Evolutionary conservation across 2,329 filamentous ascomycete genomes (phyloP), one percentile per base, ranked within the genome.

Genomic region (Fusarium hostae): DNA sequence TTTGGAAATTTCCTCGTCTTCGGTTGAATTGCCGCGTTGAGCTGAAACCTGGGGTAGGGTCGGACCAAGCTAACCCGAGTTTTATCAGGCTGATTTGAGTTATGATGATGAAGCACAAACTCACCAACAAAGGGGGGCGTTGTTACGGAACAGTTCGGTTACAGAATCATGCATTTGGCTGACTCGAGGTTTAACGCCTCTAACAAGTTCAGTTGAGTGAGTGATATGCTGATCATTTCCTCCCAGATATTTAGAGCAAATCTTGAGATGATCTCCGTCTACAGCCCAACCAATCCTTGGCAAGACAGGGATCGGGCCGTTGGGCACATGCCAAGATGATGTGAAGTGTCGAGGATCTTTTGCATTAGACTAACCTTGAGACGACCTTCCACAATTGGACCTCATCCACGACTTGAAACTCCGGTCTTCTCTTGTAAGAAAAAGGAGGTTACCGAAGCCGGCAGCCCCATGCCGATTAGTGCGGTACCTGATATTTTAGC

Each of bases 331-430:
- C 64, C 63, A 67, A 61, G 63, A 15, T 30, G 47, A 26, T 16
- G 22, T 30, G 9, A 47, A 44, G 12, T 35, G 32, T 34, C 40
- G 26, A 66, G 62, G 34, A 51, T 59, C 52, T 9, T 35, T 60
- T 61, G 41, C n/a, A n/a, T 24, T 59, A 24, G 28, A 10, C 47
- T 34, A 50, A 24, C 28, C 10, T 3, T 22, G 37, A 48, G 32
- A 48, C 30, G 62, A 66, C 63, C 64, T 66, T 66, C 62, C 64
- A 66, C 54, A 66, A 61, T 26, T 34, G 57, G 63, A 24, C 37
- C 10, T 32, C 16, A 16, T 16, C 30, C 30, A 32, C 9, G 26
- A n/a, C 40, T 30, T 66, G 63, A 67, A 66, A 66, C 63, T 47
- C 24, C n/a, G 47, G 40, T 43, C 32, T 43, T 37, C 39, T 41